These are phyloP conservation scores for Aspergillus hancockii DNA, from an alignment of 495 filamentous ascomycete genomes.

Conservation along the genomic window DNA sequence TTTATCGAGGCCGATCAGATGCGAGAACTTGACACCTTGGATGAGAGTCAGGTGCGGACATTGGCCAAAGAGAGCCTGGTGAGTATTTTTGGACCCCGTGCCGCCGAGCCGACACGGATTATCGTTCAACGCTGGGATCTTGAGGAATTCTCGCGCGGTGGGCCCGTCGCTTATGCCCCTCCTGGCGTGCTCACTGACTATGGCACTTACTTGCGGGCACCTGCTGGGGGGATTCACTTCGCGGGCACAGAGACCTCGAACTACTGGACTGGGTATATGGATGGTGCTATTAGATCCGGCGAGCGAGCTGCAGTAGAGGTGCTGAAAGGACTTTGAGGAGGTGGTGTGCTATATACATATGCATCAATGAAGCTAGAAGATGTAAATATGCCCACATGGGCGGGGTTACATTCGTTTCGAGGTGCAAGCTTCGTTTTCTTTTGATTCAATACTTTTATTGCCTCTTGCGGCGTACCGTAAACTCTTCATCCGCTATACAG, in stretches of 20 bases:
- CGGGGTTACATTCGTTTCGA: no score
- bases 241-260: slow-evolving; percentile 32
- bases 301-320: slow-evolving; percentile 22
- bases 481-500: no score
- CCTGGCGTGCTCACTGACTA: slow-evolving; percentile 18
- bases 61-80: slow-evolving; percentile 14
- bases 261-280: slow-evolving; percentile 36
- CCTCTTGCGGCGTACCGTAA: no score
- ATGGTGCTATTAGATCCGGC: slow-evolving; percentile 31
- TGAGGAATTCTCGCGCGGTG: slow-evolving; percentile 25
- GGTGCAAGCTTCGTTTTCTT: no score
- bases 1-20: slow-evolving; percentile 28
- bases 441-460: no score
- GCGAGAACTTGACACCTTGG: slow-evolving; percentile 19
- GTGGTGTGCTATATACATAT: no score
- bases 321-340: no score
- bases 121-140: slow-evolving; percentile 24
- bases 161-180: slow-evolving; percentile 13
- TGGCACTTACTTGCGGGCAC: slow-evolving; percentile 14
- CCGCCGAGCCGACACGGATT: slow-evolving; percentile 14
- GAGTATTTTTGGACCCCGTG: slow-evolving; percentile 19
- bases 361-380: no score
- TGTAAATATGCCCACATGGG: no score
- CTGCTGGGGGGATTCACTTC: slow-evolving; percentile 27
- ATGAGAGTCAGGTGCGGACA: slow-evolving; percentile 14